These are phyloP conservation scores for Hypoxylon sp. DNA, from an alignment of 2,329 filamentous ascomycete species.

Conservation along the genomic window DNA sequence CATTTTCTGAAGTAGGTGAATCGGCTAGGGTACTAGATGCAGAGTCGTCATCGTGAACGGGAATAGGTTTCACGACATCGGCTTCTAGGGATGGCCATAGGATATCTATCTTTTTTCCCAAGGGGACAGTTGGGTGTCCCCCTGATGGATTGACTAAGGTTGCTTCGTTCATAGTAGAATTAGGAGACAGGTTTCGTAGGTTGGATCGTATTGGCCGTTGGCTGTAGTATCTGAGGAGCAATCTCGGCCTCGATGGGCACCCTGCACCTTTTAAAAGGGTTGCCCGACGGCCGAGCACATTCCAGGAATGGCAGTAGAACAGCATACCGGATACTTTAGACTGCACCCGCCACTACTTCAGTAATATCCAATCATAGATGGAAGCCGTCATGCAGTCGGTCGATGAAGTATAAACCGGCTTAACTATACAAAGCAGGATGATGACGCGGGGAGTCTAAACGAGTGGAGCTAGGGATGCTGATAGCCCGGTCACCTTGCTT, in stretches of 20 bases:
- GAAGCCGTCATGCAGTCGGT: constrained; percentile 11
- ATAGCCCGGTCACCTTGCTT: no score
- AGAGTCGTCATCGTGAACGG: not conserved
- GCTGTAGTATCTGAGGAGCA: constrained; percentile 4
- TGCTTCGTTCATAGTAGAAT: not conserved
- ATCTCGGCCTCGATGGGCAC: not conserved
- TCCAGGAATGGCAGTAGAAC: constrained; percentile 1
- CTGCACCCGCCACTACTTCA: constrained; percentile 15
- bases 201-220: not conserved
- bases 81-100: constrained; percentile 5
- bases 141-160: constrained; percentile 20
- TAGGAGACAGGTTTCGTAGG: not conserved
- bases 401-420: constrained; percentile 11
- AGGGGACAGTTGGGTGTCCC: constrained; percentile 2
- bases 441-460: constrained; percentile 1
- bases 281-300: constrained; percentile 2
- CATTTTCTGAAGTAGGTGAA: not conserved
- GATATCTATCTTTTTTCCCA: constrained; percentile 11
- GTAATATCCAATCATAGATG: constrained; percentile 24
- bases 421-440: constrained; percentile 11
- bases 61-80: constrained; percentile 3
- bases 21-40: constrained; percentile 8
- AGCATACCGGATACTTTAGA: constrained; percentile 13
- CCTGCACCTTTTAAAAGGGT: constrained; percentile 14
- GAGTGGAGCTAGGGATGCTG: no score